Conservation (phyloP, 169 alveolate species). For the Plasmodium vinckei region DNA sequence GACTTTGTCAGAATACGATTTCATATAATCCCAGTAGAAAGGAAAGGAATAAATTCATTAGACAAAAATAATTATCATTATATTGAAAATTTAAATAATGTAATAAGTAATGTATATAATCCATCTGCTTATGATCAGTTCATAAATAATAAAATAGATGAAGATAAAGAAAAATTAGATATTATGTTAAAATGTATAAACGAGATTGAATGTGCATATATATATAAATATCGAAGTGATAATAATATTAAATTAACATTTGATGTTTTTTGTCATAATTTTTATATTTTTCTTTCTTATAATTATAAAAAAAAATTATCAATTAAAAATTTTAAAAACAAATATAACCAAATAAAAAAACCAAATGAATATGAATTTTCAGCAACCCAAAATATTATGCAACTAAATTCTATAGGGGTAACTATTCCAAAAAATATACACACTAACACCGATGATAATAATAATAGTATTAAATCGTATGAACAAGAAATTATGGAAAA, state of each 20-base stretch:
- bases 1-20: slow-evolving; percentile 62
- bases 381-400: slow-evolving; percentile 42
- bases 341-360: slow-evolving; percentile 13
- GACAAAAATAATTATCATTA: slow-evolving; percentile 32
- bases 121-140: slow-evolving; percentile 62
- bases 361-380: slow-evolving; percentile 19
- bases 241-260: slow-evolving; percentile 67
- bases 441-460: neutral
- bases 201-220: slow-evolving; percentile 74
- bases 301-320: slow-evolving; percentile 55
- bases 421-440: neutral
- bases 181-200: slow-evolving; percentile 42
- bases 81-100: slow-evolving; percentile 50
- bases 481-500: slow-evolving; percentile 44
- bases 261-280: slow-evolving; percentile 65
- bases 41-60: slow-evolving; percentile 31
- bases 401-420: slow-evolving; percentile 52
- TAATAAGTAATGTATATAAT: slow-evolving; percentile 32
- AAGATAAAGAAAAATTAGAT: slow-evolving; percentile 59
- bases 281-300: slow-evolving; percentile 55
- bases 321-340: slow-evolving; percentile 37
- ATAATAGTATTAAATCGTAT: neutral
- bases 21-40: slow-evolving; percentile 55
- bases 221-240: slow-evolving; percentile 69
- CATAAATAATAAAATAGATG: slow-evolving; percentile 14